A percentile compares a stretch with the other conserved stretches of the same genome.
Evolutionary conservation across 2,329 filamentous ascomycete genomes (phyloP).

Genomic region (Pseudogymnoascus sp.): DNA sequence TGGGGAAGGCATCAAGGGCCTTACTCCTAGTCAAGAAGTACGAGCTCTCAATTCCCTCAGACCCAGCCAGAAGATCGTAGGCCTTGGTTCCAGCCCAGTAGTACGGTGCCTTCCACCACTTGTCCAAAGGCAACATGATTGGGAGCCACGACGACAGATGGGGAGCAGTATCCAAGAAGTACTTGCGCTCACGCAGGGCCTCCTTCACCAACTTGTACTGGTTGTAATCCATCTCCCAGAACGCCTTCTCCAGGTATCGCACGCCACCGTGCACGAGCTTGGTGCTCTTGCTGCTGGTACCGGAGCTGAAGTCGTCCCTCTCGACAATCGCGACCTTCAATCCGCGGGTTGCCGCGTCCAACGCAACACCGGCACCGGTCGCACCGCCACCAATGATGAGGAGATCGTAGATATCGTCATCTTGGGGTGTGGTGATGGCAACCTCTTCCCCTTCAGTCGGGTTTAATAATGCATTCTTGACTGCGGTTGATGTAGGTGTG

Average conservation of each 20-base stretch:
- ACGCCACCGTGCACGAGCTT: conserved; percentile 66
- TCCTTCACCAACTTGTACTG: conserved; percentile 61
- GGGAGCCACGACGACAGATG: conserved; percentile 63
- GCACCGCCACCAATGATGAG: conserved; percentile 60
- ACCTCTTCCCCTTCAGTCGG: conserved; percentile 39
- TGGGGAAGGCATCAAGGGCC: conserved; percentile 73
- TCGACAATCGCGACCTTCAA: conserved; percentile 61
- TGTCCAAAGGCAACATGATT: conserved; percentile 62
- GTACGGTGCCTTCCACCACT: conserved; percentile 66
- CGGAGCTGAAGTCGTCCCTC: conserved; percentile 61
- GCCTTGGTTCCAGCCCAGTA: conserved; percentile 68
- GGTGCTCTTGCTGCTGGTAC: conserved; percentile 63
- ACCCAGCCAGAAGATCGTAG: conserved; percentile 73
- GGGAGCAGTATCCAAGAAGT: conserved; percentile 62
- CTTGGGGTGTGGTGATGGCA: conserved; percentile 49
- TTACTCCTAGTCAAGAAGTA: conserved; percentile 79
- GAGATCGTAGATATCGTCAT: conserved; percentile 51
- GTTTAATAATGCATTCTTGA: conserved; percentile 33
- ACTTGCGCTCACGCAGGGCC: conserved; percentile 61
- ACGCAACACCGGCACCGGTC: conserved; percentile 58
- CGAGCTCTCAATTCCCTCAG: conserved; percentile 75
- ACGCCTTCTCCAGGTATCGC: conserved; percentile 63
- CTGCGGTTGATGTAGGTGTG: conserved; percentile 35
- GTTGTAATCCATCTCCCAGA: conserved; percentile 62
- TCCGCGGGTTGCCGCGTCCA: conserved; percentile 59